Evolutionary conservation across 139 green algal species (phyloP).

Genomic region (Edaphochlamys debaryana): DNA sequence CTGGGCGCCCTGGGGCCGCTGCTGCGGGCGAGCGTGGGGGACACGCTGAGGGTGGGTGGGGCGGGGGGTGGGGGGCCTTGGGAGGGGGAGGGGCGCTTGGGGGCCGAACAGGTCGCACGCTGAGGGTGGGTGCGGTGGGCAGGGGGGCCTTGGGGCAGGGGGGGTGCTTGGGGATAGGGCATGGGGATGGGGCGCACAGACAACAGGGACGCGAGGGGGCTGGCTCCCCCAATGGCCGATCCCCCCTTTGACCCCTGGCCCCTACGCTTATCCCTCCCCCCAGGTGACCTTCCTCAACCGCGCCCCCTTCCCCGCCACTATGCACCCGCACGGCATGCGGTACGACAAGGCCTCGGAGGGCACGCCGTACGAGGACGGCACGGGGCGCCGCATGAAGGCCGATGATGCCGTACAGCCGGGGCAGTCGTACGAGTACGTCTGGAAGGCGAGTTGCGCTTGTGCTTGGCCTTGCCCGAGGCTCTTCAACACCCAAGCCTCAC

Average conservation of each 20-base stretch:
- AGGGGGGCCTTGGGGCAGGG: no score
- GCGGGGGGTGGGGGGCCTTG: neutral
- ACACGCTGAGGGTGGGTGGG: constrained; percentile 59
- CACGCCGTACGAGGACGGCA: constrained; percentile 70
- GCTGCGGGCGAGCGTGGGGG: constrained; percentile 70
- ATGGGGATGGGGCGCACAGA: no score
- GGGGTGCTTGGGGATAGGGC: no score
- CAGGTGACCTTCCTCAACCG: constrained; percentile 16
- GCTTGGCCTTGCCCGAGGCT: no score
- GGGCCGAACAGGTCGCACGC: no score
- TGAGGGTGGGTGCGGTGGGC: no score
- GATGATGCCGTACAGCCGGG: constrained; percentile 46
- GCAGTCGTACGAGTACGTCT: constrained; percentile 53
- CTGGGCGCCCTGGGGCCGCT: constrained; percentile 74
- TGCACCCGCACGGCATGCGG: constrained; percentile 77
- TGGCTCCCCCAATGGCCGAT: no score
- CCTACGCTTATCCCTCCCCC: no score
- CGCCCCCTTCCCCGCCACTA: constrained; percentile 17
- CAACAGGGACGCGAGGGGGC: no score
- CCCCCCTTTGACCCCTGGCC: no score
- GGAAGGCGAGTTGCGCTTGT: constrained; percentile 18
- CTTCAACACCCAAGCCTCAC: no score
- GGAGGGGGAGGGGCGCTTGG: no score
- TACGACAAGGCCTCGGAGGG: constrained; percentile 76
- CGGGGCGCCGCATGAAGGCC: constrained; percentile 13